Evolutionary conservation across 148 eudicot species (phyloP), one percentile per base, ranked within the genome.

Genomic region (Rhododendron ovatum): DNA sequence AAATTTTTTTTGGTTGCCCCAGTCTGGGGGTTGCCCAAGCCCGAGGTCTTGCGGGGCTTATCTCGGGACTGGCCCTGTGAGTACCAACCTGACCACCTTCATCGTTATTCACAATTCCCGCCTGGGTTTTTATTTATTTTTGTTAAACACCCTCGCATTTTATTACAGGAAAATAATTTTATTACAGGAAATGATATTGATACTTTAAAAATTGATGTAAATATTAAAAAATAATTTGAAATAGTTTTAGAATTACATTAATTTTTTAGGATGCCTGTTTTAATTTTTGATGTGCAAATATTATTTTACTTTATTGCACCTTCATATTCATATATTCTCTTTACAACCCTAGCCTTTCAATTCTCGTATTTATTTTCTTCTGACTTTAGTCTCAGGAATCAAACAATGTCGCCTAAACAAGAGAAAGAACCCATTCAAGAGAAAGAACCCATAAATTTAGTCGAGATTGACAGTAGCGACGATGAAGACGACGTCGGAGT

Each of bases 381-480:
- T 12, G n/a, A 53, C 30, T 45, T 47, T 24, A 13, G 20, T 24
- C 26, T 28, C 85, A 61, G 24, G 45, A 26, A 33, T 26, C 24
- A 28, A 26, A 33, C 82, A 78, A 85, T 87, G 84, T 7, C 22
- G 14, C 55, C 85, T 12, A 85, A 47, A 51, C 84, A 28, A 17
- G 82, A 35, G n/a, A 87, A 84, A 28, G 39, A 83, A 30, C 87
- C 88, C 1, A 71, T 43, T 14, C 84, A 28, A 24, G 82, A 26
- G n/a, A 87, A 84, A 24, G 51, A 83, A 30, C 88, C 89, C 2
- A 63, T 37, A 30, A 83, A 88, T 50, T 87, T 96, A 33, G 93
- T 96, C 86, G 93, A 91, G 14, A 89, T 96, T 39, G 93, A 75
- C 50, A 91, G 92, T 83, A 91, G 93, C 89, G 98, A 93, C 86